A percentile compares a stretch with the other conserved stretches of the same genome.
Conservation (phyloP, 352 stramenopile species). For the Pythium coloratum region DNA sequence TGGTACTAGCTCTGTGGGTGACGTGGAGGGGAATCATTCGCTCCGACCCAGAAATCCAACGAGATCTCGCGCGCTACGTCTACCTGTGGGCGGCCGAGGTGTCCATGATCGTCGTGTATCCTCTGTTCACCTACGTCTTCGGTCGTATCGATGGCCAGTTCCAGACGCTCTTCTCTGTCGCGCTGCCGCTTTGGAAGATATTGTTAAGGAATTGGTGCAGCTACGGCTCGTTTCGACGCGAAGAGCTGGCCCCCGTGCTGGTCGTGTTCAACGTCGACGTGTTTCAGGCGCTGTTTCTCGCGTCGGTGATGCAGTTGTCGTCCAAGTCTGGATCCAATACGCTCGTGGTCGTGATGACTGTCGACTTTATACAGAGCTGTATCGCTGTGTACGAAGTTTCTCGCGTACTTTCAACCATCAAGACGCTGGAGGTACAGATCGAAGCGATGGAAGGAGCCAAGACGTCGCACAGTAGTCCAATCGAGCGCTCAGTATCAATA, state of each 20-base stretch:
- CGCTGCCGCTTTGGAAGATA: constrained; percentile 4
- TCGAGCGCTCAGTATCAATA: too few species aligned
- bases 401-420: not conserved
- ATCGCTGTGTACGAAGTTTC: not conserved
- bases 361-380: constrained; percentile 7
- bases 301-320: constrained; percentile 20
- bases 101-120: constrained; percentile 7
- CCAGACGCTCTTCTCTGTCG: not conserved
- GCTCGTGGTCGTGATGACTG: not conserved
- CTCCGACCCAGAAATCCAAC: not conserved
- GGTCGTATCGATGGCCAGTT: not conserved
- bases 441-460: too few species aligned
- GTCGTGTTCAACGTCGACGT: constrained; percentile 16
- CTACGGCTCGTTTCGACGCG: not conserved
- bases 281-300: constrained; percentile 14
- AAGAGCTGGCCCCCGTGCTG: constrained; percentile 8
- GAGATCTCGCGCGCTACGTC: not conserved
- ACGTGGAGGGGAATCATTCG: constrained; percentile 1
- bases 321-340: not conserved
- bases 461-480: too few species aligned
- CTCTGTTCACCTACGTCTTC: constrained; percentile 7
- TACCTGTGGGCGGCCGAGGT: not conserved
- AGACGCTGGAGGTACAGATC: too few species aligned
- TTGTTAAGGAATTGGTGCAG: not conserved
- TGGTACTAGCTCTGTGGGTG: constrained; percentile 4